A percentile compares a stretch with the other conserved stretches of the same genome.
Conservation (phyloP, 2,329 filamentous ascomycete genomes). For the Hirsutella rhossiliensis region DNA sequence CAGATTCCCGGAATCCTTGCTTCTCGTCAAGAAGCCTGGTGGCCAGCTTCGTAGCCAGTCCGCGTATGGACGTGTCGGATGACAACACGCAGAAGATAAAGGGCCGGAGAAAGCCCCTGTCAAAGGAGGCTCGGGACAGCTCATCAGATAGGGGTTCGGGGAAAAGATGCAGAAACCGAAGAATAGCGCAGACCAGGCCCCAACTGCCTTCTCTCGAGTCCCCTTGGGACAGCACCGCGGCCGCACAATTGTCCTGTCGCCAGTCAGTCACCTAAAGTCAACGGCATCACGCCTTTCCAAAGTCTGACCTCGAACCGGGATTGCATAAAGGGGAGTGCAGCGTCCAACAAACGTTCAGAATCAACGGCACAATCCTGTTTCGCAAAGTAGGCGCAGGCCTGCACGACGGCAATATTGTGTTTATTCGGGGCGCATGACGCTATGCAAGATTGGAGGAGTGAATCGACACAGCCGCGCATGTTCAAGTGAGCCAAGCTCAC, state of each 20-base stretch:
- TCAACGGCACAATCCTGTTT: slow-evolving; percentile 33
- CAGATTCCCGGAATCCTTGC: slow-evolving; percentile 14
- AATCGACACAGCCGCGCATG: slow-evolving; percentile 44
- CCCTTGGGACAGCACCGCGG: neutral
- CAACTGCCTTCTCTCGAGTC: neutral
- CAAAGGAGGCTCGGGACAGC: slow-evolving; percentile 11
- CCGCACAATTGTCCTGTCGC: neutral
- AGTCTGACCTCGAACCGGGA: slow-evolving; percentile 40
- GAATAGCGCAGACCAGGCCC: slow-evolving; percentile 4
- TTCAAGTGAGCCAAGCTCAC: slow-evolving; percentile 52
- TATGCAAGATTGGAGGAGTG: slow-evolving; percentile 44
- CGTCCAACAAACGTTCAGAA: slow-evolving; percentile 43
- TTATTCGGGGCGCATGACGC: slow-evolving; percentile 40
- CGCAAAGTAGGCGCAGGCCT: slow-evolving; percentile 51
- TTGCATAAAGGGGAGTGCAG: slow-evolving; percentile 44
- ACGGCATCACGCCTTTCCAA: neutral
- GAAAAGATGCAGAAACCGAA: slow-evolving; percentile 44
- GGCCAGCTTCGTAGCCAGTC: slow-evolving; percentile 33
- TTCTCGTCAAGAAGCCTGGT: slow-evolving; percentile 30
- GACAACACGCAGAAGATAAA: slow-evolving; percentile 44
- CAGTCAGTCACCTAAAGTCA: neutral
- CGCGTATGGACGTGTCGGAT: slow-evolving; percentile 34
- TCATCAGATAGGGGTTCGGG: slow-evolving; percentile 22
- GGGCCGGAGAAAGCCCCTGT: slow-evolving; percentile 29
- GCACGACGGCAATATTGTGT: slow-evolving; percentile 52